A percentile compares a stretch with the other conserved stretches of the same genome.
phyloP scores from a whole-genome alignment of 352 stramenopile genomes.

The Globisporangium paroecandrum region DNA sequence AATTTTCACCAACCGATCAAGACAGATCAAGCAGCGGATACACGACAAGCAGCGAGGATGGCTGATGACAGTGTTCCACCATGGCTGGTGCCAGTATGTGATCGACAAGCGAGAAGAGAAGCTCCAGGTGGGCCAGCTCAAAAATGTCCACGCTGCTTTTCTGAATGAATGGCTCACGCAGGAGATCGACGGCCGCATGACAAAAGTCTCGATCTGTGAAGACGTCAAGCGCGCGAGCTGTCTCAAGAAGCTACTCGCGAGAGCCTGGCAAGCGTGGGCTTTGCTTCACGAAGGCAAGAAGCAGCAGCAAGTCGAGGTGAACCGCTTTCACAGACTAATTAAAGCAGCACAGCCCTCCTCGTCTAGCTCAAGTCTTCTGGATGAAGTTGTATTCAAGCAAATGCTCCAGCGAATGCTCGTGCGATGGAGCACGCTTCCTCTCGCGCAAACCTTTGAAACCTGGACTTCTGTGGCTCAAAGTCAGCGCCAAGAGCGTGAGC shows the following conservation, averaged over 20 bases:
- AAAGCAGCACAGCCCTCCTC: not conserved
- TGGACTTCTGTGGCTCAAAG: constrained; percentile 14
- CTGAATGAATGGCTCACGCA: constrained; percentile 27
- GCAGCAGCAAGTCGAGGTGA: not conserved
- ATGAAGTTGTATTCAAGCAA: not conserved
- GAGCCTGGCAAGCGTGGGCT: constrained; percentile 25
- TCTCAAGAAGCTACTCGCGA: constrained; percentile 15
- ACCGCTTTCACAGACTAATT: not conserved
- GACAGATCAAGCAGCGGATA: not conserved
- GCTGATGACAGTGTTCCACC: constrained; percentile 15
- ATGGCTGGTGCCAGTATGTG: constrained; percentile 23
- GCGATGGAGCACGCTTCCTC: constrained; percentile 23
- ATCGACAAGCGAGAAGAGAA: constrained; percentile 17
- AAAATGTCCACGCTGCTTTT: constrained; percentile 21
- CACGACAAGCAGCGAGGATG: constrained; percentile 1
- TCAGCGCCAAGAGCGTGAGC: constrained; percentile 13
- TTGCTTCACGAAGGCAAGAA: constrained; percentile 19
- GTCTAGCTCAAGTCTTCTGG: not conserved
- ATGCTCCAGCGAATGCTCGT: constrained; percentile 16
- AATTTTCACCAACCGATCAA: not conserved
- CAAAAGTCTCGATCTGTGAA: constrained; percentile 24
- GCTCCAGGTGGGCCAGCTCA: constrained; percentile 17
- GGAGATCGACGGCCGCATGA: constrained; percentile 22
- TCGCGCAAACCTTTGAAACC: constrained; percentile 17
- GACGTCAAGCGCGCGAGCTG: constrained; percentile 16